Evolutionary conservation across 352 stramenopile genomes (phyloP).

Genomic region (Phytophthora sansomeana): DNA sequence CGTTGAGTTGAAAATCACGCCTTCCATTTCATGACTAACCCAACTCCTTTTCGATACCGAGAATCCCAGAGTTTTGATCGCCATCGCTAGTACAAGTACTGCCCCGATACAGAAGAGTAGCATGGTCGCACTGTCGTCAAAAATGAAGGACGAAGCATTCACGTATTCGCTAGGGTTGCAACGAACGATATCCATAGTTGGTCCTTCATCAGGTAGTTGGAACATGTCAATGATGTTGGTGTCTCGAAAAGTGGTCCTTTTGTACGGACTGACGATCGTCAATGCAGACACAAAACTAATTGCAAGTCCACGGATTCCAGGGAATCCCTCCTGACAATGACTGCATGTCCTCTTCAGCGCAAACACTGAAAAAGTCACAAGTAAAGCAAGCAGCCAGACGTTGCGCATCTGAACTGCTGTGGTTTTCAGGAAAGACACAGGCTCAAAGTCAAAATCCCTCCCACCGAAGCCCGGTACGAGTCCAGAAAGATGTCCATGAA

Average conservation of each 20-base stretch:
- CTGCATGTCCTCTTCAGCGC: conserved; percentile 8
- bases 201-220: neutral
- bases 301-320: conserved; percentile 38
- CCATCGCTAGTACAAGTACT: conserved; percentile 1
- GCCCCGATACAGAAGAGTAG: conserved; percentile 12
- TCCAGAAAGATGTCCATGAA: conserved; percentile 53
- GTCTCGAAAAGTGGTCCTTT: conserved; percentile 14
- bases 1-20: conserved; percentile 22
- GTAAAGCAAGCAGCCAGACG: conserved; percentile 49
- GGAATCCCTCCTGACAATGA: conserved; percentile 22
- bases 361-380: conserved; percentile 35
- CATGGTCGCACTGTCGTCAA: conserved; percentile 27
- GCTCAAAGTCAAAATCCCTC: conserved; percentile 26
- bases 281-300: conserved; percentile 47
- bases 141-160: conserved; percentile 20
- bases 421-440: conserved; percentile 35
- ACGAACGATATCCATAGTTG: conserved; percentile 8
- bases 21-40: neutral
- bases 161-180: conserved; percentile 11
- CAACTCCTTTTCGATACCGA: neutral
- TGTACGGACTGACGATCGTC: conserved; percentile 44
- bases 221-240: neutral
- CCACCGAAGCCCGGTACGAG: conserved; percentile 39
- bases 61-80: conserved; percentile 1
- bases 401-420: conserved; percentile 55